Conservation (phyloP, 805 yeast species). For the Wickerhamomyces subpelliculosus region DNA sequence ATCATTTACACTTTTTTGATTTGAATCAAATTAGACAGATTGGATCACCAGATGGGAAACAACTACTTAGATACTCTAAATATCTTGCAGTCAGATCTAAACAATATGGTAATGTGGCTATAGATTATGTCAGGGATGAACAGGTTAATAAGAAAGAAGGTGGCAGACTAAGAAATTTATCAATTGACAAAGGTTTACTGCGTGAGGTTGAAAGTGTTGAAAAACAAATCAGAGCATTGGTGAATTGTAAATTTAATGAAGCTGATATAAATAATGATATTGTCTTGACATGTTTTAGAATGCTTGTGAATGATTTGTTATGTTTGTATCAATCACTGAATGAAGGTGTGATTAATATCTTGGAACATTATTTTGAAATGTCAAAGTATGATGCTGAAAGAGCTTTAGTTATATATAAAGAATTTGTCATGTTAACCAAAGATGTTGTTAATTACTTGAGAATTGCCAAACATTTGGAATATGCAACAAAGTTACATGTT, state of each 20-base stretch:
- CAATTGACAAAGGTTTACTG: slow-evolving; percentile 73
- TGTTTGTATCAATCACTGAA: slow-evolving; percentile 83
- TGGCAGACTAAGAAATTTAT: slow-evolving; percentile 55
- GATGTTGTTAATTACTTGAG: slow-evolving; percentile 83
- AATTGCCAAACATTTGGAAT: slow-evolving; percentile 83
- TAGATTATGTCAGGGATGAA: slow-evolving; percentile 77
- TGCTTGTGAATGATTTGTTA: slow-evolving; percentile 84
- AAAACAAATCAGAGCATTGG: slow-evolving; percentile 66
- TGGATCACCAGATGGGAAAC: slow-evolving; percentile 40
- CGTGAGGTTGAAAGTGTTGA: slow-evolving; percentile 84
- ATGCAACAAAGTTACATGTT: slow-evolving; percentile 80
- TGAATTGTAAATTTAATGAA: slow-evolving; percentile 71
- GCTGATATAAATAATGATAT: slow-evolving; percentile 81
- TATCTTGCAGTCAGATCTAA: slow-evolving; percentile 64
- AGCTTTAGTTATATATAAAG: slow-evolving; percentile 76
- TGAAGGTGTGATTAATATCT: slow-evolving; percentile 90
- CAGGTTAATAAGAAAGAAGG: slow-evolving; percentile 42
- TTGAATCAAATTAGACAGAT: slow-evolving; percentile 30
- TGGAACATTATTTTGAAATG: slow-evolving; percentile 94
- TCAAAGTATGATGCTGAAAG: slow-evolving; percentile 79
- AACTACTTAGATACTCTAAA: slow-evolving; percentile 58
- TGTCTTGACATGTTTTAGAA: slow-evolving; percentile 73
- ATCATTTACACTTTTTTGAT: slow-evolving; percentile 44
- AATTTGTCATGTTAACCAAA: slow-evolving; percentile 78
- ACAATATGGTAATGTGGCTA: slow-evolving; percentile 55